Percentiles rank a stretch among this genome's conserved stretches.
Conservation (phyloP, 2,329 filamentous ascomycete species). For the Penicillium sp. region DNA sequence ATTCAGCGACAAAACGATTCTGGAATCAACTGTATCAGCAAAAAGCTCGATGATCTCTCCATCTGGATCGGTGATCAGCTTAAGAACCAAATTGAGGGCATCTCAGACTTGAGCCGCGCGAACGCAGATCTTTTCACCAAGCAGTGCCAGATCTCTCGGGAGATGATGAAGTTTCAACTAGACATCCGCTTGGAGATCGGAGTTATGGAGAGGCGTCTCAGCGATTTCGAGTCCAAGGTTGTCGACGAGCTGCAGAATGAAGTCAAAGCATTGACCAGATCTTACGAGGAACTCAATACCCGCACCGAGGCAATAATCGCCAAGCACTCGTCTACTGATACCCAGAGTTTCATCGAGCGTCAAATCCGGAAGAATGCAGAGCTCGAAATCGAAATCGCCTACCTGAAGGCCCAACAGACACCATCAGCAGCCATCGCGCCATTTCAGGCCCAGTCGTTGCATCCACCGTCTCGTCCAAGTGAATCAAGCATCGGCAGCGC, state of each 20-base stretch:
- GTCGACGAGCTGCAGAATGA: conserved; percentile 10
- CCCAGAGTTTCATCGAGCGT: conserved; percentile 6
- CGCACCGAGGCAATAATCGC: conserved; percentile 6
- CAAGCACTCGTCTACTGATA: conserved; percentile 1
- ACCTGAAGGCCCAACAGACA: conserved; percentile 2
- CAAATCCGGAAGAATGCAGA: conserved; percentile 8
- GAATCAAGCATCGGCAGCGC: neutral
- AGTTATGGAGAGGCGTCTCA: conserved; percentile 9
- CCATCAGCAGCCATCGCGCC: neutral
- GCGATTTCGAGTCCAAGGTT: conserved; percentile 7
- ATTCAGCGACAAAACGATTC: conserved; percentile 9
- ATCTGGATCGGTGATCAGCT: conserved; percentile 12
- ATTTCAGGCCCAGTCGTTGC: neutral
- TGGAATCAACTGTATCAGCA: conserved; percentile 3
- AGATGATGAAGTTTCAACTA: conserved; percentile 12
- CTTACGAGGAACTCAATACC: conserved; percentile 6
- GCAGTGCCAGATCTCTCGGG: conserved; percentile 7
- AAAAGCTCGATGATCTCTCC: conserved; percentile 10
- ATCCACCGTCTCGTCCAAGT: neutral
- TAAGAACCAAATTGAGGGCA: conserved; percentile 4
- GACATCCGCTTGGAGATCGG: conserved; percentile 10
- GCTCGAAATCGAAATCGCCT: conserved; percentile 10
- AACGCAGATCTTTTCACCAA: conserved; percentile 9
- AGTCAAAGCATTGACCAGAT: conserved; percentile 3
- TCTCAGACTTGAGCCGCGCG: conserved; percentile 8